These are phyloP conservation scores for Rhizomucor pusillus DNA, from an alignment of 371 early-diverging fungal species.

Conservation along the genomic window DNA sequence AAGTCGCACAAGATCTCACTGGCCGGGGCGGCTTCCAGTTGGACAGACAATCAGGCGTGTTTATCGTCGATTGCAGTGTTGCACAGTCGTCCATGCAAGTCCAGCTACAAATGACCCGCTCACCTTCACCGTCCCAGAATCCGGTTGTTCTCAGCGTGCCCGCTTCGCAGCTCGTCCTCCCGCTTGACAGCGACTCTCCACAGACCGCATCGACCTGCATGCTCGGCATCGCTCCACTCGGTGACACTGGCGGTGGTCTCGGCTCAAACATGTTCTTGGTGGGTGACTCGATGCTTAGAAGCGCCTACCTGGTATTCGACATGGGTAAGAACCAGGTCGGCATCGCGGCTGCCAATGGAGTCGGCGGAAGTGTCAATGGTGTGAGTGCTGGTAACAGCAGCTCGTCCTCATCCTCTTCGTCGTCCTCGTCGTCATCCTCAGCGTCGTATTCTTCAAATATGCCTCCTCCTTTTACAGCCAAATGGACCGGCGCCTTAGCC, in stretches of 20 bases:
- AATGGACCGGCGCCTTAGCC: neutral
- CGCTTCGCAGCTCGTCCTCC: constrained; percentile 39
- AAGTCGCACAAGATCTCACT: constrained; percentile 30
- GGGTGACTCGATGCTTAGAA: constrained; percentile 45
- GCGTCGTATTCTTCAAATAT: neutral
- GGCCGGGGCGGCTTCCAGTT: constrained; percentile 21
- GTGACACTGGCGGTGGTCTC: constrained; percentile 16
- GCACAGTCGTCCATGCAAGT: constrained; percentile 25
- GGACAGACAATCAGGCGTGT: constrained; percentile 33
- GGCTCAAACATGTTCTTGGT: constrained; percentile 38
- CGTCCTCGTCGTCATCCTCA: constrained; percentile 1
- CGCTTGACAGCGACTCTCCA: constrained; percentile 25
- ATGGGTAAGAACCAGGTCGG: constrained; percentile 45
- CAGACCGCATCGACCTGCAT: constrained; percentile 30
- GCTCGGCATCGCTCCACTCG: constrained; percentile 46
- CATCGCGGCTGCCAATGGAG: constrained; percentile 39
- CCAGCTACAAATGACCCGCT: constrained; percentile 32
- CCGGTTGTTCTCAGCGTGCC: constrained; percentile 35
- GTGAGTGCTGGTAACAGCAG: neutral
- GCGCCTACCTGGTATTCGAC: constrained; percentile 47
- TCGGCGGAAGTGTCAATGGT: constrained; percentile 30
- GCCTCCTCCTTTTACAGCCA: no score
- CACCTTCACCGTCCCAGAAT: constrained; percentile 3
- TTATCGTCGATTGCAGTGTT: constrained; percentile 30
- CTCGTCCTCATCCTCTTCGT: neutral